Evolutionary conservation across 2,329 filamentous ascomycete species (phyloP).

Genomic region (Pseudohalonectria lignicola): DNA sequence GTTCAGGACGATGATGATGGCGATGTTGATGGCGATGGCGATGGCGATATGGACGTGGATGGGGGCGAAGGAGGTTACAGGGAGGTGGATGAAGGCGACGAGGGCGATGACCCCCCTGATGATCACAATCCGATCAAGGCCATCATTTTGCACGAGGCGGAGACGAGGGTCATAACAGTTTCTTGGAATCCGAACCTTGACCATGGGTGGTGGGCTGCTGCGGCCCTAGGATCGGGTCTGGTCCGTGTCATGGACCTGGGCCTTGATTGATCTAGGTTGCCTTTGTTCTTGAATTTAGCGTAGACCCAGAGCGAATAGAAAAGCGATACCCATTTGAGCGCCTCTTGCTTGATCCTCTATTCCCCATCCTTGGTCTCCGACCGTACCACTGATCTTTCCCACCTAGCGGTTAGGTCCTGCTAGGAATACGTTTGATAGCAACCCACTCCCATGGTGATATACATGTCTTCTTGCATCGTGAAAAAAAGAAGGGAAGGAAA

Average conservation of each 20-base stretch:
- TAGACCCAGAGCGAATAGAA: background rate
- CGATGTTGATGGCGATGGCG: background rate
- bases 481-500: background rate
- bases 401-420: too few relatives aligned
- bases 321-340: too few relatives aligned
- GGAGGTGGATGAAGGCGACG: constrained; percentile 3
- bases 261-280: constrained; percentile 19
- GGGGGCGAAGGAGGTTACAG: background rate
- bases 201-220: constrained; percentile 58
- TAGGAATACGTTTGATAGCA: too few relatives aligned
- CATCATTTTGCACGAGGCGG: constrained; percentile 45
- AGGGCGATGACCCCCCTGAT: constrained; percentile 10
- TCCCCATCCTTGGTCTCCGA: too few relatives aligned
- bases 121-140: constrained; percentile 15
- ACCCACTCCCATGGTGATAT: too few relatives aligned
- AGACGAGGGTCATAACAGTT: constrained; percentile 49
- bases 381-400: too few relatives aligned
- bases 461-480: too few relatives aligned
- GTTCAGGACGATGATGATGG: background rate
- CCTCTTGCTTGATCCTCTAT: background rate
- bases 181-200: constrained; percentile 58
- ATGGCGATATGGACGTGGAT: background rate
- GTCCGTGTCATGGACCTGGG: constrained; percentile 57
- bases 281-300: background rate
- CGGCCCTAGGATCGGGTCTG: constrained; percentile 55